These are phyloP conservation scores for Syzygium aromaticum DNA, from an alignment of 345 rosid species.

Conservation along the genomic window DNA sequence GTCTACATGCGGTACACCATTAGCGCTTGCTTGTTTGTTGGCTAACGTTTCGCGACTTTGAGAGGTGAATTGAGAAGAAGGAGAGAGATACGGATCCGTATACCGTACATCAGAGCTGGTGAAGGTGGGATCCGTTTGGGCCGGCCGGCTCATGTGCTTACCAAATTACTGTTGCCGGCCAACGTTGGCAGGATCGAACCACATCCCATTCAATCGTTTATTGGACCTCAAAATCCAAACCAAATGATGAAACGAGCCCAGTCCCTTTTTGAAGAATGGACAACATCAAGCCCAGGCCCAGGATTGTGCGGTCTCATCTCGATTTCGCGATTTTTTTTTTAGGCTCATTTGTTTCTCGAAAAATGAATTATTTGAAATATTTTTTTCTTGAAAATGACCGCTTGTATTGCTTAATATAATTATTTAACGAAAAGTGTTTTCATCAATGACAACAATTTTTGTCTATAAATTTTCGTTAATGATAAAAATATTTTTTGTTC, in stretches of 20 bases:
- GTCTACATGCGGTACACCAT: neutral
- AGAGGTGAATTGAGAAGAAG: neutral
- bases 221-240: neutral
- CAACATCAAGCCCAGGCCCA: neutral
- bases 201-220: neutral
- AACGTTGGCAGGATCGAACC: too few species aligned
- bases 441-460: too few species aligned
- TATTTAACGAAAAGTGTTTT: too few species aligned
- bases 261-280: neutral
- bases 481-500: too few species aligned
- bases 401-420: too few species aligned
- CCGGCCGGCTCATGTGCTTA: neutral
- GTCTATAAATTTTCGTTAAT: too few species aligned
- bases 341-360: rapidly evolving
- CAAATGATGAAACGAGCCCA: neutral
- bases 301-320: neutral
- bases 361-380: too few species aligned
- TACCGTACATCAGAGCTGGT: neutral
- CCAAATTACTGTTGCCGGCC: neutral
- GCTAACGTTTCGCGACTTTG: neutral
- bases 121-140: neutral
- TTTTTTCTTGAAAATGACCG: too few species aligned
- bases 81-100: neutral
- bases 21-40: neutral
- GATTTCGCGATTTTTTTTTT: neutral